Evolutionary conservation across 208 protist species (phyloP).

Genomic region (Blastocrithidia nonstop): DNA sequence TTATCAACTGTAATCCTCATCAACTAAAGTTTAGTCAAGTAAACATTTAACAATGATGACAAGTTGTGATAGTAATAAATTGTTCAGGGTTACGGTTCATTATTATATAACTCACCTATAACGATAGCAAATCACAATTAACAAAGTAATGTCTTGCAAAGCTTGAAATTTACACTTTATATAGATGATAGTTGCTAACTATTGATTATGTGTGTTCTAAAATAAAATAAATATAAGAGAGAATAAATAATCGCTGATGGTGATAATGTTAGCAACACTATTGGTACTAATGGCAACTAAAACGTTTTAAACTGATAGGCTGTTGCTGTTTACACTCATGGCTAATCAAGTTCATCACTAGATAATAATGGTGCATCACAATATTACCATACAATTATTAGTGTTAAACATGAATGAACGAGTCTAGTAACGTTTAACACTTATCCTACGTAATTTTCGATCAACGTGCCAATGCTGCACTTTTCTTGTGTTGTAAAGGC

Average conservation of each 20-base stretch:
- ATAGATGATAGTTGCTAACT: no score
- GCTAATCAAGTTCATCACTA: constrained; percentile 10
- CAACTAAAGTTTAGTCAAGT: no score
- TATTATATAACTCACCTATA: no score
- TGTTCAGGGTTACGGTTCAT: no score
- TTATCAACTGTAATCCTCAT: no score
- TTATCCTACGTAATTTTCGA: constrained; percentile 17
- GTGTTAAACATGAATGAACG: constrained; percentile 17
- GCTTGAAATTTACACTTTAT: no score
- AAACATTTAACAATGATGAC: no score
- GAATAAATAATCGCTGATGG: constrained; percentile 15
- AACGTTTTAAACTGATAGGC: constrained; percentile 15
- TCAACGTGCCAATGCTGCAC: constrained; percentile 11
- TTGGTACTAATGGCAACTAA: constrained; percentile 14
- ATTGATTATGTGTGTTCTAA: no score
- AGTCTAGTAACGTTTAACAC: constrained; percentile 29
- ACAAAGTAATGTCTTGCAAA: no score
- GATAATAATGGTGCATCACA: constrained; percentile 7
- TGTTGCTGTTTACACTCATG: constrained; percentile 1
- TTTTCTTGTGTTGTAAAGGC: constrained; percentile 12
- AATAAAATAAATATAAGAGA: no score
- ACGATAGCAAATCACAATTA: no score
- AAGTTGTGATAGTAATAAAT: no score
- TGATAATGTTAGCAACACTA: constrained; percentile 21
- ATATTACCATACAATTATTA: constrained; percentile 11